Base-by-base conservation (phyloP, 2,329 filamentous ascomycete genomes). In the Hymenoscyphus linearis region DNA sequence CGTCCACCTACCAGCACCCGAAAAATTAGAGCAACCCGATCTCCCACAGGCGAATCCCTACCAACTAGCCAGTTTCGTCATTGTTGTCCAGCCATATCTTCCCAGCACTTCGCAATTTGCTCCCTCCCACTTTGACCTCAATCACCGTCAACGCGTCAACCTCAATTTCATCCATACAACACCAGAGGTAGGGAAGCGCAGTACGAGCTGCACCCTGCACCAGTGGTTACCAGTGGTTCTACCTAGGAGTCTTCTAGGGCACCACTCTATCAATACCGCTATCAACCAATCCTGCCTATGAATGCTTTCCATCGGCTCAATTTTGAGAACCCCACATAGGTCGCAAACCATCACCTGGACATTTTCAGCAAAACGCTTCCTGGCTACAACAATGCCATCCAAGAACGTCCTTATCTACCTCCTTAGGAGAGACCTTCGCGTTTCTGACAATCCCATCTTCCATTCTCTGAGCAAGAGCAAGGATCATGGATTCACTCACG, bases 381-480 rank as follows among this genome's bases (percentile, higher is more conserved):
- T 35, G 27, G 53, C 34, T 27, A 58, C 61, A 50, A 66, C 61
- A n/a, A 72, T 72, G 74, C 18, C 72, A 67, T 4, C 76, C 75
- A 52, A 69, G 12, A 83, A 81, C 35, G 78, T 90, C 26, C 76
- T 92, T 57, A 78, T 93, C 60, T 92, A 91, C 70, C 73, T 93
- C 25, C 74, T 93, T 37, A 84, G 89, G 52, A 84, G 86, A 66
- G 90, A 93, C 71, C 78, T 92, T 22, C 86, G 90, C 63, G 78
- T 89, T 27, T 79, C 83, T 31, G 90, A 93, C 74, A 93, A 93
- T 69, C 89, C 89, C 0, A 80, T 92, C 50, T 80, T 93, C 22
- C 80, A 90, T 70, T 80, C 75, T 68, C 77, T 82, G 56, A 76
- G 76, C 62, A 83, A 76, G 65, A 73, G 22, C 67, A 78, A 65